phyloP scores from a whole-genome alignment of 169 alveolate species.

The Plasmodium adleri region DNA sequence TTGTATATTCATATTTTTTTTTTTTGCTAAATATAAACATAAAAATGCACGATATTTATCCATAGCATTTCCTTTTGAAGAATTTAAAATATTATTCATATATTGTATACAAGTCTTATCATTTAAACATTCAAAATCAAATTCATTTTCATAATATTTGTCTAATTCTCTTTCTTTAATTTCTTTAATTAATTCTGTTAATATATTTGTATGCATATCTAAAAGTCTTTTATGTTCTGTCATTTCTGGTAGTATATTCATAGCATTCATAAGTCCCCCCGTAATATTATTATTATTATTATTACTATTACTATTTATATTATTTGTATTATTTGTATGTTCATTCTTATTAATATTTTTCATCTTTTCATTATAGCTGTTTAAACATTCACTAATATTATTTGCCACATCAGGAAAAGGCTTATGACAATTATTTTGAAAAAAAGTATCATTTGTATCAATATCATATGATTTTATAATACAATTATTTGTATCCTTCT shows the following conservation, averaged over 20 bases:
- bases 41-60: slow-evolving; percentile 84
- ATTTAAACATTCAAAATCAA: slow-evolving; percentile 81
- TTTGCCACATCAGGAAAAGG: slow-evolving; percentile 88
- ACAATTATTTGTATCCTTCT: background rate
- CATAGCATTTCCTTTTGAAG: slow-evolving; percentile 73
- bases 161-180: slow-evolving; percentile 88
- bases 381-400: slow-evolving; percentile 81
- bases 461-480: slow-evolving; percentile 76
- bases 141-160: slow-evolving; percentile 84
- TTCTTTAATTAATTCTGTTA: slow-evolving; percentile 87
- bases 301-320: slow-evolving; percentile 65
- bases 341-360: slow-evolving; percentile 76
- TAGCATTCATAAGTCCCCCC: slow-evolving; percentile 85
- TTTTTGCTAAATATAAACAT: slow-evolving; percentile 75
- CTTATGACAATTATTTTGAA: slow-evolving; percentile 68
- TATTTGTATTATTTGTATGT: slow-evolving; percentile 68
- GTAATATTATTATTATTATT: slow-evolving; percentile 72
- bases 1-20: slow-evolving; percentile 60
- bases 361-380: slow-evolving; percentile 81
- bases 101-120: slow-evolving; percentile 81
- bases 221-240: slow-evolving; percentile 88
- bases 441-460: slow-evolving; percentile 80
- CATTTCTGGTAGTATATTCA: slow-evolving; percentile 89
- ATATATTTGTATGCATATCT: slow-evolving; percentile 90
- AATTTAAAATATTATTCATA: slow-evolving; percentile 81